Conservation (phyloP, 441 rosid species). For the Lepidium campestre region DNA sequence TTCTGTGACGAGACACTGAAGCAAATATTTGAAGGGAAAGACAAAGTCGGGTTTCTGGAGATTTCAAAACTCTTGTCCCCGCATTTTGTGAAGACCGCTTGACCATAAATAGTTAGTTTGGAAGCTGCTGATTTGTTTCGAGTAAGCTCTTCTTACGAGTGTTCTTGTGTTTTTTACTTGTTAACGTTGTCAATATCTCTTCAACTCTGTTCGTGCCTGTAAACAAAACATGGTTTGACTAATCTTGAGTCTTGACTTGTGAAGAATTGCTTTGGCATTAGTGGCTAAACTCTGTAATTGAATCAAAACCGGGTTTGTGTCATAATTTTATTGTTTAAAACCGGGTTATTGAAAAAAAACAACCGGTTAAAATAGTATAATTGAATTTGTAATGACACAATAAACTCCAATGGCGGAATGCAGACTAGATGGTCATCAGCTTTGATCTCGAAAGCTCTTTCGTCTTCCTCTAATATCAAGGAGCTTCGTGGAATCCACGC, state of each 20-base stretch:
- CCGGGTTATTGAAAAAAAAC: not conserved
- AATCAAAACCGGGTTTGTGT: no score
- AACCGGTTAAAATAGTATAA: not conserved
- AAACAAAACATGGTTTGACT: not conserved
- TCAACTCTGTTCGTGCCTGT: not conserved
- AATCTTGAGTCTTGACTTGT: not conserved
- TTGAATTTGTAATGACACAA: not conserved
- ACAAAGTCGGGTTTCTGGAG: constrained; percentile 57
- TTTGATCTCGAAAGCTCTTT: constrained; percentile 37
- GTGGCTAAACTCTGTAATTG: no score
- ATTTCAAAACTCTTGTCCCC: constrained; percentile 45
- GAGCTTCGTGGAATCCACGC: constrained; percentile 50
- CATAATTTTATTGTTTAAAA: not conserved
- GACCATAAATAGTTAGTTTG: not conserved
- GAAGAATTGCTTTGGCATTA: not conserved
- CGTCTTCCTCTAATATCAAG: constrained; percentile 27
- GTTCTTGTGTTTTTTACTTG: constrained; percentile 1
- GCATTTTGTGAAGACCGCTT: constrained; percentile 51
- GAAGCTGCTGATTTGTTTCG: not conserved
- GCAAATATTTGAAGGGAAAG: constrained; percentile 58
- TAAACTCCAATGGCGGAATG: constrained; percentile 9
- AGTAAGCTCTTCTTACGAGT: not conserved
- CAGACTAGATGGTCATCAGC: constrained; percentile 18
- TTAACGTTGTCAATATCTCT: constrained; percentile 5
- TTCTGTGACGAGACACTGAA: constrained; percentile 68